Base-by-base conservation (phyloP, 345 rosid species). In the Physaria fendleri region DNA sequence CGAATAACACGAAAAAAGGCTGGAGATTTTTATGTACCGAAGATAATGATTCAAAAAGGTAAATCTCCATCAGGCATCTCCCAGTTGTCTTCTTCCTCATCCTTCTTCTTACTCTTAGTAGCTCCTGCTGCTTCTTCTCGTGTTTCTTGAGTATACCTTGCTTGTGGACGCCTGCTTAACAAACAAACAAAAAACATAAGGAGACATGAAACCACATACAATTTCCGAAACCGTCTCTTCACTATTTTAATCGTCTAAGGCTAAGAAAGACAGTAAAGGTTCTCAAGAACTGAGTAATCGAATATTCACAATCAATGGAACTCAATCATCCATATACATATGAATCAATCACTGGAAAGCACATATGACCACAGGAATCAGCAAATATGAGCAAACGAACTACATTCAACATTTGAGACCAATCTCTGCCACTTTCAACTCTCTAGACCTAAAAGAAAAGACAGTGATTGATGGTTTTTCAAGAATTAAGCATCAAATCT, bases 21-120 rank as follows among this genome's bases (percentile, higher is more conserved):
- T 5, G 29, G 47, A 45, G 48, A 60, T 16, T 13, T 60, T 13
- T 60, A 37, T 44, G 2, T 56, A 62, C 64, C 62, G 43, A 60
- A 32, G 59, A 11, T 3, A 17, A 27, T 5, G 56, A 11, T 61
- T 82, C 65, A 85, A 49, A 64, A 72, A 48, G 83, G 79, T 61
- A 69, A 5, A 65, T 60, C 76, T 63, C 82, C 97, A 50, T 60
- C 81, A 39, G 97, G 89, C 81, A 82, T 46, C 13, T 90, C 97
- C 97, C 97, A 86, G 86, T 90, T 86, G 68, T 90, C 95, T 33
- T 78, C 87, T 0, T 72, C 95, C 10, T 74, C 90, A 14, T 77
- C 81, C 3, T 74, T 74, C 72, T 76, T 79, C 75, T 74, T 82
- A 55, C 64, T 70, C 59, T 70, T 70, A 21, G 52, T 62, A 42